These are phyloP conservation scores for Chernovozyma aurita DNA, from an alignment of 1,139 yeast species.

Conservation along the genomic window DNA sequence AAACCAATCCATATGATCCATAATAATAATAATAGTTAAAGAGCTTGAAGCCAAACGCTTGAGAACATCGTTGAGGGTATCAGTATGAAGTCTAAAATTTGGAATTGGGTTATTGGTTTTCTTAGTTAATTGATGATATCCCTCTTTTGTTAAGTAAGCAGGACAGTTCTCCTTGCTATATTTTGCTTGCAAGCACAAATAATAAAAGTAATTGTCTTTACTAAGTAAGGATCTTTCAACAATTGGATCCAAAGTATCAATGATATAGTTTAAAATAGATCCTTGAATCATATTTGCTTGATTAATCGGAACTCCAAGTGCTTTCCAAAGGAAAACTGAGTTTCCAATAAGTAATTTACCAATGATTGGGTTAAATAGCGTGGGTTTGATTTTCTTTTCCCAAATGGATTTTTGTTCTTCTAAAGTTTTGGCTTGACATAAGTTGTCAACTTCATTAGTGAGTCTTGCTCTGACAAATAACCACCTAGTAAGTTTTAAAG, in stretches of 20 bases:
- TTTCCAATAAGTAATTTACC: conserved; percentile 70
- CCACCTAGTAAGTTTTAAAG: conserved; percentile 60
- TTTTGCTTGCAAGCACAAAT: conserved; percentile 58
- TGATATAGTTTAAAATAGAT: conserved; percentile 65
- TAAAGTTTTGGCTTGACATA: conserved; percentile 57
- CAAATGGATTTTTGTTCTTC: conserved; percentile 62
- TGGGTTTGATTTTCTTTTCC: conserved; percentile 60
- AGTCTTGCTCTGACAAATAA: conserved; percentile 58
- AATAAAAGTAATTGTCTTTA: conserved; percentile 73
- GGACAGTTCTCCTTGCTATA: conserved; percentile 71
- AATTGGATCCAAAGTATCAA: conserved; percentile 76
- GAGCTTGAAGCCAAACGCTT: conserved; percentile 58
- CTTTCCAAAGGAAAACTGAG: conserved; percentile 81
- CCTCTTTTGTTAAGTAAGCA: conserved; percentile 61
- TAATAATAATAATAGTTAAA: conserved; percentile 71
- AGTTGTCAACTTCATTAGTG: conserved; percentile 43
- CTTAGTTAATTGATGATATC: conserved; percentile 45
- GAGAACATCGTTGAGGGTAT: conserved; percentile 70
- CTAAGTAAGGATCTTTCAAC: conserved; percentile 60
- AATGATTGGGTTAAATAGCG: conserved; percentile 65
- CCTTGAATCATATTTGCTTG: conserved; percentile 78
- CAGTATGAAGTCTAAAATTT: conserved; percentile 74
- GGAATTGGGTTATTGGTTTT: conserved; percentile 45
- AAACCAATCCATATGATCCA: conserved; percentile 95
- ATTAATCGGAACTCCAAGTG: conserved; percentile 80